Evolutionary conservation across 2,329 filamentous ascomycete genomes (phyloP).

Genomic region (Byssoonygena ceratinophila): DNA sequence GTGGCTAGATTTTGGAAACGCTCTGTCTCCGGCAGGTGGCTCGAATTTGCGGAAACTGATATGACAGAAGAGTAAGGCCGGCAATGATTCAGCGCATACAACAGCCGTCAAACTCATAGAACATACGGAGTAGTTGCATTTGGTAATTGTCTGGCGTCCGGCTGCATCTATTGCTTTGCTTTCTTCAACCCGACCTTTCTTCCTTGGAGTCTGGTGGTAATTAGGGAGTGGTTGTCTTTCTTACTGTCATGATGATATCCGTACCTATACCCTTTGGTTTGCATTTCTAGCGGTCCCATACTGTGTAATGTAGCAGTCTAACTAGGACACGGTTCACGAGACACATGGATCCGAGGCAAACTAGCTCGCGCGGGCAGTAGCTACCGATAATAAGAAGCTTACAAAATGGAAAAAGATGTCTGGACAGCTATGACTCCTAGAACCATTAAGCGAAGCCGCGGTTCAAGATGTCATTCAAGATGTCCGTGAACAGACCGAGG

Average conservation of each 20-base stretch:
- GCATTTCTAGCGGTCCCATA: too few relatives aligned
- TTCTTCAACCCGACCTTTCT: background rate
- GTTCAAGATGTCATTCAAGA: slow-evolving; percentile 25
- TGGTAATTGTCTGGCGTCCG: background rate
- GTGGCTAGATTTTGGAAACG: slow-evolving; percentile 37
- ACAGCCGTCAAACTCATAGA: background rate
- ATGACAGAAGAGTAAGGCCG: slow-evolving; percentile 25
- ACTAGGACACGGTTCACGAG: background rate
- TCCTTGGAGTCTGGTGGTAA: background rate
- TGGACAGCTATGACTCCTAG: slow-evolving; percentile 31
- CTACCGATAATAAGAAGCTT: background rate
- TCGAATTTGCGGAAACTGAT: slow-evolving; percentile 36
- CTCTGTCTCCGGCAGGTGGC: slow-evolving; percentile 35
- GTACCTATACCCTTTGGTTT: too few relatives aligned
- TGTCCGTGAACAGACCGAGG: slow-evolving; percentile 18
- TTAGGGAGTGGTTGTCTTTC: background rate
- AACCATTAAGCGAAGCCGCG: slow-evolving; percentile 17
- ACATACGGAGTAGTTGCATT: background rate
- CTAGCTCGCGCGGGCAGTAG: too few relatives aligned
- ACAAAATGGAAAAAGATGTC: slow-evolving; percentile 23
- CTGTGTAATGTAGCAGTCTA: background rate
- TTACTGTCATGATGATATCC: slow-evolving; percentile 1
- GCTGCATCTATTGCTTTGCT: background rate
- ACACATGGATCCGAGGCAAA: too few relatives aligned
- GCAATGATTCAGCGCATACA: too few relatives aligned